phyloP scores from a whole-genome alignment of 108 stramenopile species.

The Craspedostauros australis region DNA sequence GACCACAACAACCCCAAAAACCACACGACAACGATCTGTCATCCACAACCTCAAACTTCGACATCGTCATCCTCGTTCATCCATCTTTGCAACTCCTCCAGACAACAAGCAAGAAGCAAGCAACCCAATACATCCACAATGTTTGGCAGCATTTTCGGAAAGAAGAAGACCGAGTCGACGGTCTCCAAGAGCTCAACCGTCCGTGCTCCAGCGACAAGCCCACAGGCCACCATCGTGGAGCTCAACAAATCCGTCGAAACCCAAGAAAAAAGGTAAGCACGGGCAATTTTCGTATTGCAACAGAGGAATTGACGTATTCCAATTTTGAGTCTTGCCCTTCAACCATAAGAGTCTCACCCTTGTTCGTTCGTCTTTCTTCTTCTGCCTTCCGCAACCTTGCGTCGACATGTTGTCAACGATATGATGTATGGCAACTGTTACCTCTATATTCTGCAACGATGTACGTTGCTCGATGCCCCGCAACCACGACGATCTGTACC shows the following conservation, averaged over 20 bases:
- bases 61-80: too few species aligned
- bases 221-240: constrained; percentile 54
- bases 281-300: constrained; percentile 34
- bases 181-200: too few species aligned
- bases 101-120: too few species aligned
- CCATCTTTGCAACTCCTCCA: too few species aligned
- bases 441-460: neutral
- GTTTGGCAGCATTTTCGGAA: too few species aligned
- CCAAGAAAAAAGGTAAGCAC: constrained; percentile 86
- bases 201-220: too few species aligned
- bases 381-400: neutral
- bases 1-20: too few species aligned
- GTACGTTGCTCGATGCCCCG: neutral
- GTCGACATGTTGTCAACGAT: neutral
- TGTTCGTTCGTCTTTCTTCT: neutral
- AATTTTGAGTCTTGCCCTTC: neutral
- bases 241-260: constrained; percentile 69
- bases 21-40: too few species aligned
- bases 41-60: too few species aligned
- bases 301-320: constrained; percentile 3
- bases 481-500: neutral
- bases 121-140: too few species aligned
- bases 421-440: too few species aligned
- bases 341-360: neutral
- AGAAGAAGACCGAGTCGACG: too few species aligned